Evolutionary conservation across 169 alveolate genomes (phyloP), one percentile per base, ranked within the genome.

Genomic region (Plasmodium vivax): DNA sequence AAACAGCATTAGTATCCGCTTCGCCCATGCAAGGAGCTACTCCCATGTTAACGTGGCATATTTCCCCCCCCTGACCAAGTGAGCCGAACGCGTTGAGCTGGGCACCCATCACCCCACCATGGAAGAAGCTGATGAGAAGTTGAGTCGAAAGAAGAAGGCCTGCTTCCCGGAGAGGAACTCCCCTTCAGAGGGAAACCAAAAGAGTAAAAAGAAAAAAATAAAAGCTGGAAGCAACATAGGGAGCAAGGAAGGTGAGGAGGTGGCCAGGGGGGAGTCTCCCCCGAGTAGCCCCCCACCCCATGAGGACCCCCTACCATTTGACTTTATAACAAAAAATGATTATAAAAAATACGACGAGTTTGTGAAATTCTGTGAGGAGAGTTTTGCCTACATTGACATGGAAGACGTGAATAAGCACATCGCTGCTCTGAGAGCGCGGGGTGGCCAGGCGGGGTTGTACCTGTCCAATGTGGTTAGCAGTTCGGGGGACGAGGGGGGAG

Each of bases 231-330:
- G 14, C 6, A 23, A 19, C 4, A 36, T 32, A 62, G 45, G 8
- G 56, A 84, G 32, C 27, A 72, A 62, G 23, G 74, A 12, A 80
- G 54, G 54, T 80, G 27, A 23, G 27, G 32, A 34, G n/a, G 12
- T 58, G 27, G 34, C 32, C 23, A 80, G 14, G 12, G 54, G 38
- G 27, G 56, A 80, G 32, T 58, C 23, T 19, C 43, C 19, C 47
- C 73, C 9, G 32, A 71, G 74, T 71, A 45, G 34, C 47, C 9
- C 9, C 41, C 27, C 27, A 0, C 27, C 27, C 0, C 56, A 85
- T 85, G 54, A 85, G 19, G 85, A 85, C 73, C 93, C 93, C 10
- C 51, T 85, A 36, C 43, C 32, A 16, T 85, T 73, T 74, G 58
- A 85, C 73, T 85, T 85, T 51, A 14, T 85, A 12, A 73, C 84